Percentiles rank a stretch among this genome's conserved stretches.
Conservation (phyloP, 176 grass and related monocot genomes). For the Typha latifolia region DNA sequence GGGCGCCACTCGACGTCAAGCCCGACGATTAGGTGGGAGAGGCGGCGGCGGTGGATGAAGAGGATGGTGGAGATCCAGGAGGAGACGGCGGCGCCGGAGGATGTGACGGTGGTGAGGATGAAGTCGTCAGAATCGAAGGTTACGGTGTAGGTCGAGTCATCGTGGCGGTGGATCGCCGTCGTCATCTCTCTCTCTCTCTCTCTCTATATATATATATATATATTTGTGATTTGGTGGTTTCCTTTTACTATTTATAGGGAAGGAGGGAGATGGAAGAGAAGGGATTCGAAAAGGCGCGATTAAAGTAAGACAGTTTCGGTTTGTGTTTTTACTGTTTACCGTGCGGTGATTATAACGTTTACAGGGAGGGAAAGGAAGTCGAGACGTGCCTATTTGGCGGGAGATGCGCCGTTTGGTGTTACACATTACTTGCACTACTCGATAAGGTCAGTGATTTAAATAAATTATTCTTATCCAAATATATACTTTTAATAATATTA, state of each 20-base stretch:
- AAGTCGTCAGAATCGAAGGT: neutral
- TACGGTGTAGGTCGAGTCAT: slow-evolving; percentile 2
- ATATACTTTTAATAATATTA: too few relatives aligned
- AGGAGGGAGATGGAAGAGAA: neutral
- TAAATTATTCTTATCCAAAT: too few relatives aligned
- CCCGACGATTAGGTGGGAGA: slow-evolving; percentile 26
- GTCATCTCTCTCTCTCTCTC: neutral
- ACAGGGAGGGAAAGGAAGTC: too few relatives aligned
- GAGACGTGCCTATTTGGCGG: too few relatives aligned
- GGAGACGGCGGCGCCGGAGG: slow-evolving; percentile 19
- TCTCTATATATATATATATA: too few relatives aligned
- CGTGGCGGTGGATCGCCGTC: neutral
- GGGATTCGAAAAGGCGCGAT: neutral
- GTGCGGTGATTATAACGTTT: too few relatives aligned
- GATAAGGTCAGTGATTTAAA: too few relatives aligned
- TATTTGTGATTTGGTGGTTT: neutral
- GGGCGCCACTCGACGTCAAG: slow-evolving; percentile 69
- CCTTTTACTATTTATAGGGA: neutral
- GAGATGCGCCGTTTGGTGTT: too few relatives aligned
- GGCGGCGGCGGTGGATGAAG: slow-evolving; percentile 7
- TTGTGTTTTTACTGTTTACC: too few relatives aligned
- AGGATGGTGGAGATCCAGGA: slow-evolving; percentile 34
- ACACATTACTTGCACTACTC: too few relatives aligned
- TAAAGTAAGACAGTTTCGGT: neutral
- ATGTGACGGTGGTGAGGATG: slow-evolving; percentile 33